Evolutionary conservation across 805 yeast species (phyloP).

Genomic region (Starmera amethionina): DNA sequence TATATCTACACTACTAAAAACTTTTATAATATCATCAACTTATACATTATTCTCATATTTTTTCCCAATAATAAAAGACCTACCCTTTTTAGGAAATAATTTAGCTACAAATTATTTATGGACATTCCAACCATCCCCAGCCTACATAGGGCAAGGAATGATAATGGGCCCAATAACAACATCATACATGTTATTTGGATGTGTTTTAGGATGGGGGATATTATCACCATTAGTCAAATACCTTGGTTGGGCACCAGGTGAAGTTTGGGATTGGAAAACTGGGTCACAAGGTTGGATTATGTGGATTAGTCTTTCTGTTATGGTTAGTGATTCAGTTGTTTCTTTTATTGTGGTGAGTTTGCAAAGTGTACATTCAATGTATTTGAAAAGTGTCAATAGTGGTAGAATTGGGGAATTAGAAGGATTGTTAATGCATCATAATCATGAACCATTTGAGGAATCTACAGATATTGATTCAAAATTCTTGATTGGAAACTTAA

Average conservation of each 20-base stretch:
- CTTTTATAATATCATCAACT: conserved; percentile 59
- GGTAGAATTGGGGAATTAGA: background rate
- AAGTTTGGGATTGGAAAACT: conserved; percentile 82
- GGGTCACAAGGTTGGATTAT: conserved; percentile 98
- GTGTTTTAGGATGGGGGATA: conserved; percentile 85
- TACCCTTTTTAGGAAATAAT: conserved; percentile 68
- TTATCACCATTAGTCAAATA: conserved; percentile 71
- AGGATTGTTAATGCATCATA: background rate
- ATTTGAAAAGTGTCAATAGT: background rate
- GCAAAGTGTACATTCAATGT: conserved; percentile 27
- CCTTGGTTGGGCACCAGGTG: conserved; percentile 83
- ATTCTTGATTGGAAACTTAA: conserved; percentile 39
- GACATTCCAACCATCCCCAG: conserved; percentile 94
- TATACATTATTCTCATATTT: conserved; percentile 71
- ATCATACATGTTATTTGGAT: conserved; percentile 83
- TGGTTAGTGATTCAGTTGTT: conserved; percentile 87
- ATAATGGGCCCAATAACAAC: conserved; percentile 95
- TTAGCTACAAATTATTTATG: conserved; percentile 62
- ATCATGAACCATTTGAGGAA: conserved; percentile 8
- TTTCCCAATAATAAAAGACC: conserved; percentile 51
- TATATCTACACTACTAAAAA: conserved; percentile 43
- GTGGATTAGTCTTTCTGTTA: conserved; percentile 87
- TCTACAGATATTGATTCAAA: conserved; percentile 29
- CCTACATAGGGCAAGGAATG: conserved; percentile 94
- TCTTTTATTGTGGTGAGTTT: conserved; percentile 57